phyloP scores from a whole-genome alignment of 129 eudicot genomes.

The Sambucus nigra region DNA sequence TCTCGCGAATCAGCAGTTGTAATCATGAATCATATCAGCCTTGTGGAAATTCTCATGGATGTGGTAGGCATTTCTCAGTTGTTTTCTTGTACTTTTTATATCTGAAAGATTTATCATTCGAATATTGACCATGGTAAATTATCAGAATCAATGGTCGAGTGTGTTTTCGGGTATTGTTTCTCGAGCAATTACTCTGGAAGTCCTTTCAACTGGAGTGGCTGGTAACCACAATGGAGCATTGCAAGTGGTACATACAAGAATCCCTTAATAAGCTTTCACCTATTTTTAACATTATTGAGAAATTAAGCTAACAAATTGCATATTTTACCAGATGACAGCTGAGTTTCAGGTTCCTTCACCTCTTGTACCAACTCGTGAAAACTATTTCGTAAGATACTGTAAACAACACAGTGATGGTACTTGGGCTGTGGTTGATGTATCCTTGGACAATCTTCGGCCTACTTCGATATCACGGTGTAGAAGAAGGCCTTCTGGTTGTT shows the following conservation, averaged over 20 bases:
- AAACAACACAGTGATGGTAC: constrained; percentile 70
- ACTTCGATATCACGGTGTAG: constrained; percentile 49
- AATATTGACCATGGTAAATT: neutral
- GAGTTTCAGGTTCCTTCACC: constrained; percentile 96
- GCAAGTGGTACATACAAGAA: constrained; percentile 73
- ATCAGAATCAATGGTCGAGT: constrained; percentile 84
- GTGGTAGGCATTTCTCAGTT: constrained; percentile 46
- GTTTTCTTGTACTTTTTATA: neutral
- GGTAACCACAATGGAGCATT: constrained; percentile 93
- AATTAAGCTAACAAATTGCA: neutral
- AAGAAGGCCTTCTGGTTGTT: constrained; percentile 92
- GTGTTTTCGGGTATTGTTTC: constrained; percentile 86
- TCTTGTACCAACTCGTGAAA: constrained; percentile 90
- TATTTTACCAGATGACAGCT: constrained; percentile 76
- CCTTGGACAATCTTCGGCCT: constrained; percentile 67
- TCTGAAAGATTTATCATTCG: neutral
- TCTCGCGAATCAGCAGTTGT: constrained; percentile 86
- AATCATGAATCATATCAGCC: constrained; percentile 88
- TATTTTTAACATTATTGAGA: neutral
- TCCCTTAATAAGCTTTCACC: neutral
- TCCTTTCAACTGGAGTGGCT: constrained; percentile 87
- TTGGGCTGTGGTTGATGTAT: constrained; percentile 97
- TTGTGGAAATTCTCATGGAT: constrained; percentile 91
- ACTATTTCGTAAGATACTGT: constrained; percentile 82
- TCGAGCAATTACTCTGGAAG: constrained; percentile 82